A percentile compares a stretch with the other conserved stretches of the same genome.
phyloP scores from a whole-genome alignment of 2,329 filamentous ascomycete species.

The Corynespora cassiicola region DNA sequence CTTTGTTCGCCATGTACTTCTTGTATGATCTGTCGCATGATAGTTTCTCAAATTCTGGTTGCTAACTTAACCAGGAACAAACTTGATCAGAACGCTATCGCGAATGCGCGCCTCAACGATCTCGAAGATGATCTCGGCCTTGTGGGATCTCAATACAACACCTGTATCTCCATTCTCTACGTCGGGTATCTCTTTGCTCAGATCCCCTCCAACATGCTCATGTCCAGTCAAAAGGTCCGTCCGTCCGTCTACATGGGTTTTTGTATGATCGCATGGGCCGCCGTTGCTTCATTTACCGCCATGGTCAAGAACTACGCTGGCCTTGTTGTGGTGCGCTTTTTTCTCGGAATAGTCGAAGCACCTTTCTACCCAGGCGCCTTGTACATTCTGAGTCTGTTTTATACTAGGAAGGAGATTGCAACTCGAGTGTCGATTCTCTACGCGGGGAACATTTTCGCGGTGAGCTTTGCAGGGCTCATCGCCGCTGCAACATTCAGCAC shows the following conservation, averaged over 20 bases:
- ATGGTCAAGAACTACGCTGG: conserved; percentile 34
- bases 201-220: conserved; percentile 53
- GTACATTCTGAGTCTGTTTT: conserved; percentile 68
- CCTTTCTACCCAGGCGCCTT: conserved; percentile 66
- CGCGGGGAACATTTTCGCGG: conserved; percentile 46
- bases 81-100: conserved; percentile 68
- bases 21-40: conserved; percentile 24
- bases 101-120: conserved; percentile 66
- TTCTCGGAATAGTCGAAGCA: conserved; percentile 36
- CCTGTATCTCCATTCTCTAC: conserved; percentile 53
- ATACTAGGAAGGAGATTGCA: conserved; percentile 59
- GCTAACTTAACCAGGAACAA: conserved; percentile 28
- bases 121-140: conserved; percentile 59
- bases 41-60: too few relatives aligned
- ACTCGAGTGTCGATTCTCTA: conserved; percentile 41
- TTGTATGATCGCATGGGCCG: conserved; percentile 42
- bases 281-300: conserved; percentile 34
- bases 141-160: conserved; percentile 32
- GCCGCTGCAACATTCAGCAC: conserved; percentile 41
- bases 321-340: conserved; percentile 35
- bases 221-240: conserved; percentile 38
- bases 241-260: conserved; percentile 38
- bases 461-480: conserved; percentile 49
- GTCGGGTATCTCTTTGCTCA: conserved; percentile 34
- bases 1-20: conserved; percentile 48